phyloP scores from a whole-genome alignment of 108 stramenopile genomes.

The Cyclotella distinguenda region DNA sequence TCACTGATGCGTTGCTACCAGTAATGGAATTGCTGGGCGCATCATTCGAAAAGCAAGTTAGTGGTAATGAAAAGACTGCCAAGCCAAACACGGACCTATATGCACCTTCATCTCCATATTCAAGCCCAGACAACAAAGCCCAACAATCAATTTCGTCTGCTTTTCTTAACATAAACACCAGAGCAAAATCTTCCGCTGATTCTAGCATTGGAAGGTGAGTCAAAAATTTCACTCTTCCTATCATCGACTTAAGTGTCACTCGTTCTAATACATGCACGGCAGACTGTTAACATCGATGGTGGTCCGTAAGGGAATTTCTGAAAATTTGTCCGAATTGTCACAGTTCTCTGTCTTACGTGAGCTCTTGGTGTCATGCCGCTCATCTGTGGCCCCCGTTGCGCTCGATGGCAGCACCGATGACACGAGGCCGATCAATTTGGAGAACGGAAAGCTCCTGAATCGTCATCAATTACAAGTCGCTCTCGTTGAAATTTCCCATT shows the following conservation, averaged over 20 bases:
- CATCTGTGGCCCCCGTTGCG: conserved; percentile 9
- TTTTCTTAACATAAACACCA: conserved; percentile 50
- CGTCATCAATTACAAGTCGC: conserved; percentile 76
- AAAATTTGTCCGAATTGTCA: conserved; percentile 64
- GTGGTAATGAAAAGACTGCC: conserved; percentile 16
- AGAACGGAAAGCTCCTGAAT: conserved; percentile 45
- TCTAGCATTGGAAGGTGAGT: conserved; percentile 56
- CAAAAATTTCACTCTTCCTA: not conserved
- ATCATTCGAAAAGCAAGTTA: conserved; percentile 67
- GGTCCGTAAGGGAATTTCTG: conserved; percentile 72
- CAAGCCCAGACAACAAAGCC: conserved; percentile 35
- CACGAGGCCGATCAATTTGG: conserved; percentile 15
- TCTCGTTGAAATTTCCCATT: conserved; percentile 79
- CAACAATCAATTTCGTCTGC: conserved; percentile 25
- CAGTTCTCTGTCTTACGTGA: conserved; percentile 72
- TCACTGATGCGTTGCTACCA: conserved; percentile 44
- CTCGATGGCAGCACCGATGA: conserved; percentile 26
- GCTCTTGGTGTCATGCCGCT: conserved; percentile 45
- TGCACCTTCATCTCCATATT: conserved; percentile 33
- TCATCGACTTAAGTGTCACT: too few relatives aligned
- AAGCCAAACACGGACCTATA: conserved; percentile 22
- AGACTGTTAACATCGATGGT: conserved; percentile 52
- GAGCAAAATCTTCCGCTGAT: conserved; percentile 68
- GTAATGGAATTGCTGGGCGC: conserved; percentile 73
- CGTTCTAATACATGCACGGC: too few relatives aligned